phyloP scores from a whole-genome alignment of 345 rosid genomes.

The Eucalyptus marginata region DNA sequence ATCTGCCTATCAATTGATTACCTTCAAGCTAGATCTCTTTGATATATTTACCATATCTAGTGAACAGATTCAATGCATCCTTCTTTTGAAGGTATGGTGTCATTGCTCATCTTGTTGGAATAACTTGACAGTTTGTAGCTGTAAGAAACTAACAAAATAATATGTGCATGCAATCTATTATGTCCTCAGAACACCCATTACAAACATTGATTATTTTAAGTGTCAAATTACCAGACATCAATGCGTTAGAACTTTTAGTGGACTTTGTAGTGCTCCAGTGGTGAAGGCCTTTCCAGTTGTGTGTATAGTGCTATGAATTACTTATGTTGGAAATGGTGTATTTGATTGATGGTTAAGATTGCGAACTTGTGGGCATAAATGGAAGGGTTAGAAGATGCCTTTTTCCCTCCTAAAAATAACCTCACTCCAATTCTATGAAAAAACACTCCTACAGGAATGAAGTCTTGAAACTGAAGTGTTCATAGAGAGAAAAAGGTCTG shows the following conservation, averaged over 20 bases:
- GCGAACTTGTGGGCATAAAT: background rate
- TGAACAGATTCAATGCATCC: constrained; percentile 51
- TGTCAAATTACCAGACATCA: constrained; percentile 33
- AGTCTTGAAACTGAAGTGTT: background rate
- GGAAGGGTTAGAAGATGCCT: background rate
- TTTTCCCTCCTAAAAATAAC: no score
- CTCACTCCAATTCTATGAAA: no score
- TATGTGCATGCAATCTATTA: constrained; percentile 54
- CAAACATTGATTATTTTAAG: constrained; percentile 47
- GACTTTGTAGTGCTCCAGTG: no score
- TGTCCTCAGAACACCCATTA: constrained; percentile 34
- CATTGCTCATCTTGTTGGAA: no score
- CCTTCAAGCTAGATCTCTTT: constrained; percentile 56
- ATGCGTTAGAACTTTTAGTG: background rate
- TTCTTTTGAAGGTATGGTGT: no score
- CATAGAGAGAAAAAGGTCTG: background rate
- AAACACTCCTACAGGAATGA: background rate
- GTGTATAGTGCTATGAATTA: no score
- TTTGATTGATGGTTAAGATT: no score
- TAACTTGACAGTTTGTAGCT: no score
- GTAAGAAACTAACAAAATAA: background rate
- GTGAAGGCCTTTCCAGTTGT: no score
- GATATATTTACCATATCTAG: constrained; percentile 36
- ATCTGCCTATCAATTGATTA: constrained; percentile 59
- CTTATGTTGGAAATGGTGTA: no score